Percentiles rank a stretch among this genome's conserved stretches.
Evolutionary conservation across 192 early-diverging fungal genomes (phyloP).

Genomic region (Umbelopsis vinacea): DNA sequence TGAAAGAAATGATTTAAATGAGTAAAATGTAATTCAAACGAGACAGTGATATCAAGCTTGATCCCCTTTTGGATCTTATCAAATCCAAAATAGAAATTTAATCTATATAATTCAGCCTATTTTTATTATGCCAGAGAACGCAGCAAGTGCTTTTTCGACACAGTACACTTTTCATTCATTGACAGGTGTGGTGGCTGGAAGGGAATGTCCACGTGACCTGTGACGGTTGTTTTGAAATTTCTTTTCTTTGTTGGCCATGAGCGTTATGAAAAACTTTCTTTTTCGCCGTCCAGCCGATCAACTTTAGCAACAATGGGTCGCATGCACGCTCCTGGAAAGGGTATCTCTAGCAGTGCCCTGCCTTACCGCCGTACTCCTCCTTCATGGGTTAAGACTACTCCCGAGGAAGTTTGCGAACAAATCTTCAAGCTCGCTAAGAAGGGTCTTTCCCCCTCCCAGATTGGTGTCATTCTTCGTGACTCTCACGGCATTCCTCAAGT

Average conservation of each 20-base stretch:
- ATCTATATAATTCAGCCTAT: too few species aligned
- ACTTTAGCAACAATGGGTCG: slow-evolving; percentile 21
- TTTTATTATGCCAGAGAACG: too few species aligned
- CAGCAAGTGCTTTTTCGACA: too few species aligned
- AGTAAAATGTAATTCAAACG: too few species aligned
- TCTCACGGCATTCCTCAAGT: slow-evolving; percentile 98
- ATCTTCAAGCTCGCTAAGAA: slow-evolving; percentile 99
- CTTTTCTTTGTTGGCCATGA: not conserved
- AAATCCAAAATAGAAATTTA: too few species aligned
- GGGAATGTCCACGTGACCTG: not conserved
- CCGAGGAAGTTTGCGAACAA: slow-evolving; percentile 96
- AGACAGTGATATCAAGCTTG: too few species aligned
- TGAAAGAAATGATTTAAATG: too few species aligned
- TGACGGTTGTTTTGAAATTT: slow-evolving; percentile 5
- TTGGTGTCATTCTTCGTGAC: slow-evolving; percentile 97
- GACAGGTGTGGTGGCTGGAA: not conserved
- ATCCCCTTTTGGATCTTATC: too few species aligned
- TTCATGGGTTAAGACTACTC: slow-evolving; percentile 97
- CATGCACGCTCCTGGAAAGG: slow-evolving; percentile 92
- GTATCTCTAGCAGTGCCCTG: slow-evolving; percentile 83
- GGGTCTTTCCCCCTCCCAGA: slow-evolving; percentile 98
- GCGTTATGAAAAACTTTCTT: slow-evolving; percentile 16
- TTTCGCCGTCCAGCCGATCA: slow-evolving; percentile 20
- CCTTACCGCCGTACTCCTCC: slow-evolving; percentile 95
- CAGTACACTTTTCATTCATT: too few species aligned